A percentile compares a stretch with the other conserved stretches of the same genome.
Evolutionary conservation across 768 basidiomycete genomes (phyloP).

Genomic region (Trametes cubensis): DNA sequence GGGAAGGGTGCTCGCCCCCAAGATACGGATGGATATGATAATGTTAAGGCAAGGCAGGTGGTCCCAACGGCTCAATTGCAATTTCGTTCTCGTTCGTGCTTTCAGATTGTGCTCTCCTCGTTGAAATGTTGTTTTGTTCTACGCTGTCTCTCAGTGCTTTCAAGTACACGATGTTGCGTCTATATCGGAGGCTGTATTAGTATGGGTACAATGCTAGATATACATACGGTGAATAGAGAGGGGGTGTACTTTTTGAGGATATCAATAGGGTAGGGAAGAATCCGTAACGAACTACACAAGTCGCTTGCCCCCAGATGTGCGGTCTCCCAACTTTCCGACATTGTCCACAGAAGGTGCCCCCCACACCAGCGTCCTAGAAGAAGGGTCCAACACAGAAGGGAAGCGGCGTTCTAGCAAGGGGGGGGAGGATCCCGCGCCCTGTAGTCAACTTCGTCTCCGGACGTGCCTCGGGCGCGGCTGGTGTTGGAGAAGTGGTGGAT

Average conservation of each 20-base stretch:
- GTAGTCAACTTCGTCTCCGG: background rate
- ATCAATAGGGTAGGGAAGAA: background rate
- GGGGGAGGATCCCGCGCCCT: conserved; percentile 48
- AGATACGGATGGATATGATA: conserved; percentile 7
- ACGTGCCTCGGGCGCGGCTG: background rate
- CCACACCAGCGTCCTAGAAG: conserved; percentile 66
- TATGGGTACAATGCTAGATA: conserved; percentile 17
- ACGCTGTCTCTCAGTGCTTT: conserved; percentile 5
- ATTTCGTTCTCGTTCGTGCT: conserved; percentile 7
- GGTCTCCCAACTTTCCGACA: conserved; percentile 50
- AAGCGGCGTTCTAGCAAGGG: conserved; percentile 47
- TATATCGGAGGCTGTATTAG: conserved; percentile 20
- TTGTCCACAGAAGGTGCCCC: conserved; percentile 72
- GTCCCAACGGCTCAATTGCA: background rate
- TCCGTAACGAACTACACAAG: background rate
- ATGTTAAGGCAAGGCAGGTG: background rate
- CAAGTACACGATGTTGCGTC: conserved; percentile 1
- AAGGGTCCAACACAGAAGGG: conserved; percentile 60
- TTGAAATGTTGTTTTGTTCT: background rate
- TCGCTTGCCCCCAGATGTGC: conserved; percentile 7
- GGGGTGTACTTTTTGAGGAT: conserved; percentile 13
- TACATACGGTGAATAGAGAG: conserved; percentile 1
- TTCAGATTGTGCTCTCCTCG: conserved; percentile 8
- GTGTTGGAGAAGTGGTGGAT: conserved; percentile 1
- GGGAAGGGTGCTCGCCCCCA: conserved; percentile 13